Evolutionary conservation across 225 moss, liverwort and hornwort genomes (phyloP).

Genomic region (Polytrichum commune): DNA sequence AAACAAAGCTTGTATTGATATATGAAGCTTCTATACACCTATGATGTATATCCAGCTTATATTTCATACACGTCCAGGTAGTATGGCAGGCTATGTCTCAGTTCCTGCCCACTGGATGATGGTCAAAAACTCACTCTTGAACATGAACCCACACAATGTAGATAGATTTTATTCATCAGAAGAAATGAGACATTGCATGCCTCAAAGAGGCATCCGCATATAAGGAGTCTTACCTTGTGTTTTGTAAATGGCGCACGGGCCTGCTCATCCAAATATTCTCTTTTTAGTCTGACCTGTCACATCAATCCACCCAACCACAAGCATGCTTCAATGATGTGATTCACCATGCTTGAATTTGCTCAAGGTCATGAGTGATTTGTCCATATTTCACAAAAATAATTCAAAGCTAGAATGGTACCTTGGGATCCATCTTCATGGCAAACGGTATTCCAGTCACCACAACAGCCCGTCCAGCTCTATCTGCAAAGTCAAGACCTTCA

Average conservation of each 20-base stretch:
- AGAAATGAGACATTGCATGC: too few species aligned
- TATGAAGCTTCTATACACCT: too few species aligned
- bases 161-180: too few species aligned
- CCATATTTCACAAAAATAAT: too few species aligned
- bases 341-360: background rate
- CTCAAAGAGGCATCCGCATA: background rate
- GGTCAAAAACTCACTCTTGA: too few species aligned
- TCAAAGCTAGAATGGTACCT: slow-evolving; percentile 36
- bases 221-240: slow-evolving; percentile 46
- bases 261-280: slow-evolving; percentile 89
- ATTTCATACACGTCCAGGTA: too few species aligned
- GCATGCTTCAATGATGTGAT: background rate
- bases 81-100: too few species aligned
- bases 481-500: slow-evolving; percentile 99
- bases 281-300: slow-evolving; percentile 83
- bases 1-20: background rate
- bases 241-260: slow-evolving; percentile 39
- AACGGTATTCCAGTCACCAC: slow-evolving; percentile 96
- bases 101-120: too few species aligned
- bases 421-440: slow-evolving; percentile 99
- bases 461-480: slow-evolving; percentile 93
- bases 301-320: background rate
- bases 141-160: too few species aligned
- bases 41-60: too few species aligned
- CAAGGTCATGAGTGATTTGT: too few species aligned